Evolutionary conservation across 805 yeast genomes (phyloP), one percentile per base, ranked within the genome.

Genomic region (Saturnispora hagleri): DNA sequence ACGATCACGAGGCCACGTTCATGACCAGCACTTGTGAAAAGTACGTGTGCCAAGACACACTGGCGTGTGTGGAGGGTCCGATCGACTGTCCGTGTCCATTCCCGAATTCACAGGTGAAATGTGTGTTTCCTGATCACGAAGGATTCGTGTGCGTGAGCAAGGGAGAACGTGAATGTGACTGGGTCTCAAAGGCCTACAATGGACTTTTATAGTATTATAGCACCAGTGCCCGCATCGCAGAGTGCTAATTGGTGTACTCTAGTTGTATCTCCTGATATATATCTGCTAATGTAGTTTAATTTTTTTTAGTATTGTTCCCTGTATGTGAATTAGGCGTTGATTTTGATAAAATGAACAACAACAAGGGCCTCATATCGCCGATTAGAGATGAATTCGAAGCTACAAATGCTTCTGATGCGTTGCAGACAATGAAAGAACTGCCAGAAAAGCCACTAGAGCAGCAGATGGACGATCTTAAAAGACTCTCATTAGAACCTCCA

Each of bases 11-110:
- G 5, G 69, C 72, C 3, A 15, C 17, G 12, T 53, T 50, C 35
- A 35, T 52, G 13, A 7, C 24, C n/a, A 27, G 26, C 15, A 34
- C 51, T 4, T 93, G 99, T 62, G 66, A 69, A 9, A 70, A 71
- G 5, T 91, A 83, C 64, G 67, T 91, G 35, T 93, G 99, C 63
- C 88, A 88, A 3, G 95, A 83, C 58, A 88, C 97, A 0, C 72
- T 82, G 41, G 73, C 73, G 9, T 93, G 99, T 70, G 99, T 88
- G 0, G 73, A 74, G 2, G 60, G 67, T 1, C 80, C 88, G 0
- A 58, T 74, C 7, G 86, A 83, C 48, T 93, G 99, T 65, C 96
- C 97, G 1, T 93, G 99, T 65, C 89, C 88, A 2, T 91, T 80
- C 62, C 93, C 96, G 1, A 79, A 81, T 53, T 82, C 95, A 1